These are phyloP conservation scores for Spathaspora passalidarum DNA, from an alignment of 805 yeast genomes.

Conservation along the genomic window DNA sequence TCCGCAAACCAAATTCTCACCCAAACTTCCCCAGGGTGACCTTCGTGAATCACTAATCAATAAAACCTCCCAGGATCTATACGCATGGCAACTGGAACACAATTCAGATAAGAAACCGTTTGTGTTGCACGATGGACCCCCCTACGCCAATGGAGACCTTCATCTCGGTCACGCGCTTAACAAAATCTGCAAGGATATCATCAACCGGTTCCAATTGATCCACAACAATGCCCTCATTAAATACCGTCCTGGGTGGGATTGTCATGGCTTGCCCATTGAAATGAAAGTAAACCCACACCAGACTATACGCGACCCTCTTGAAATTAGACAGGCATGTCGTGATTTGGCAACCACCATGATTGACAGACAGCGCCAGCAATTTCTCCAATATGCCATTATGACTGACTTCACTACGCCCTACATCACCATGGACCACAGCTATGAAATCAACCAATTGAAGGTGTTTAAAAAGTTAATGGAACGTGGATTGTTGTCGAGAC, in stretches of 20 bases:
- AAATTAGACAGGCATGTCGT: conserved; percentile 63
- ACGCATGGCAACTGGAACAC: conserved; percentile 50
- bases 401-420: conserved; percentile 78
- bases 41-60: conserved; percentile 40
- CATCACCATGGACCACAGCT: conserved; percentile 65
- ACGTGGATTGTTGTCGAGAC: conserved; percentile 71
- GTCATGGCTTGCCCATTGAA: conserved; percentile 97
- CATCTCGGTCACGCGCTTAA: conserved; percentile 93
- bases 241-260: conserved; percentile 96
- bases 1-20: conserved; percentile 60
- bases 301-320: conserved; percentile 38
- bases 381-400: conserved; percentile 73
- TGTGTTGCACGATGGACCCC: conserved; percentile 94
- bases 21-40: conserved; percentile 50
- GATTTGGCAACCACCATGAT: conserved; percentile 70
- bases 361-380: conserved; percentile 58
- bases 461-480: conserved; percentile 66
- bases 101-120: conserved; percentile 41
- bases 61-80: conserved; percentile 56
- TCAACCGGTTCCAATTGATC: conserved; percentile 66
- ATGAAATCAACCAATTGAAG: conserved; percentile 71
- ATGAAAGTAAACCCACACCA: conserved; percentile 58
- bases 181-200: conserved; percentile 83
- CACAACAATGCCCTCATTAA: conserved; percentile 56
- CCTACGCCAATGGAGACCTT: conserved; percentile 93